Conservation (phyloP, 768 basidiomycete species). For the Gloeophyllum trabeum region DNA sequence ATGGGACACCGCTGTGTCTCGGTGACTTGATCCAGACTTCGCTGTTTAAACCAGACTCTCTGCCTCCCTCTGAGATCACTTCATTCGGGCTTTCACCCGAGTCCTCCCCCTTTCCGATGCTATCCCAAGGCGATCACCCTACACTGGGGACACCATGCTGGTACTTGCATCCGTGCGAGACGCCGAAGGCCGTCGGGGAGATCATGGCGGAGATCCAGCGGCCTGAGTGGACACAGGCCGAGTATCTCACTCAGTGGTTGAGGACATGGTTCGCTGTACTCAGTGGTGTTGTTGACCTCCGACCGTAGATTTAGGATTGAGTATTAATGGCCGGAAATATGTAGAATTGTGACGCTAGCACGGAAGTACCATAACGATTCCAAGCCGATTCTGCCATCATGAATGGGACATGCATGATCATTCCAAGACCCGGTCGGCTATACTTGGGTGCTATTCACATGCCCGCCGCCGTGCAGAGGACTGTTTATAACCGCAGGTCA, state of each 20-base stretch:
- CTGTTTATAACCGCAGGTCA: too few species aligned
- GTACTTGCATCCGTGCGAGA: slow-evolving; percentile 87
- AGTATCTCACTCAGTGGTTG: slow-evolving; percentile 37
- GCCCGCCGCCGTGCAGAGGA: too few species aligned
- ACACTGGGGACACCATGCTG: slow-evolving; percentile 63
- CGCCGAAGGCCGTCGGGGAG: slow-evolving; percentile 53
- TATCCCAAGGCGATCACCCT: slow-evolving; percentile 86
- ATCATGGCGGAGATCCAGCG: slow-evolving; percentile 39
- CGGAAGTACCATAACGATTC: too few species aligned
- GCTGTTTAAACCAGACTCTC: slow-evolving; percentile 42
- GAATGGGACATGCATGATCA: too few species aligned
- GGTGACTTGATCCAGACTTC: slow-evolving; percentile 42
- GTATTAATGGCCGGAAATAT: too few species aligned
- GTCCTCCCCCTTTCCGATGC: slow-evolving; percentile 51
- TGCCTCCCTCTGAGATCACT: slow-evolving; percentile 32
- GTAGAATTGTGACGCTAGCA: too few species aligned
- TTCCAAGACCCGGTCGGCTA: too few species aligned
- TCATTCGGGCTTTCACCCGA: slow-evolving; percentile 43
- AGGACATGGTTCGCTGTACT: slow-evolving; percentile 76
- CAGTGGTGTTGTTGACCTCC: slow-evolving; percentile 48
- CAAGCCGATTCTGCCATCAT: too few species aligned
- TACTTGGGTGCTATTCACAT: too few species aligned
- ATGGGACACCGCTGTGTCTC: slow-evolving; percentile 51
- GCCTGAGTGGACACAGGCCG: slow-evolving; percentile 19
- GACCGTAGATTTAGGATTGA: slow-evolving; percentile 11